phyloP scores from a whole-genome alignment of 352 stramenopile genomes.

The Globisporangium echinulatum region DNA sequence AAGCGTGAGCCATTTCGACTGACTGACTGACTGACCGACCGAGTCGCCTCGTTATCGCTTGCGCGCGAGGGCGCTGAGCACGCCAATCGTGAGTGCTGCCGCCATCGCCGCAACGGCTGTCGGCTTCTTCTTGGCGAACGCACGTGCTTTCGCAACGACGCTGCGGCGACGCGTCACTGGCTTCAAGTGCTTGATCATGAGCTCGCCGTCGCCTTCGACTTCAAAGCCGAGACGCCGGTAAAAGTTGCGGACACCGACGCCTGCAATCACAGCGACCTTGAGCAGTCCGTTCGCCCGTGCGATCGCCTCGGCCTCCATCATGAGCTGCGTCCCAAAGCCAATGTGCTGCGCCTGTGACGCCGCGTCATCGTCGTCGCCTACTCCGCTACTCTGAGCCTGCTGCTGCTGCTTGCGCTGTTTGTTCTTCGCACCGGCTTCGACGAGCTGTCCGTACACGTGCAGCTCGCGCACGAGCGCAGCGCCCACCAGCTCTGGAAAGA shows the following conservation, averaged over 20 bases:
- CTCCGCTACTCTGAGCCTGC: too few relatives aligned
- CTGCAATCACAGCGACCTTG: slow-evolving; percentile 87
- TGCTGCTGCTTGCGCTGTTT: slow-evolving; percentile 7
- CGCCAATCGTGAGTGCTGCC: slow-evolving; percentile 4
- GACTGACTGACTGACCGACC: too few relatives aligned
- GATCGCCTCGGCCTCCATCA: slow-evolving; percentile 80
- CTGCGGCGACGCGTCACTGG: neutral
- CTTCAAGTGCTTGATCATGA: slow-evolving; percentile 83
- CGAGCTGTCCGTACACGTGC: slow-evolving; percentile 88
- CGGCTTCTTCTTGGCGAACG: slow-evolving; percentile 5
- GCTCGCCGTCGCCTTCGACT: slow-evolving; percentile 75
- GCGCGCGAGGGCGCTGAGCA: slow-evolving; percentile 6
- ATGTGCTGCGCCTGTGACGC: slow-evolving; percentile 78
- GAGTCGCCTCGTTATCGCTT: slow-evolving; percentile 3
- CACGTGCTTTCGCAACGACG: slow-evolving; percentile 9
- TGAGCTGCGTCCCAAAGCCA: slow-evolving; percentile 84
- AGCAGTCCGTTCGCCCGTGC: slow-evolving; percentile 54
- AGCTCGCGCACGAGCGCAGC: slow-evolving; percentile 86
- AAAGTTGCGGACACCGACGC: slow-evolving; percentile 89
- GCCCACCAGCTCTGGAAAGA: slow-evolving; percentile 73
- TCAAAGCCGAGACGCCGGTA: slow-evolving; percentile 87
- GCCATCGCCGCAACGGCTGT: neutral
- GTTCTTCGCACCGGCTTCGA: slow-evolving; percentile 44
- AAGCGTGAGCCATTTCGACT: too few relatives aligned
- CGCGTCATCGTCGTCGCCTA: slow-evolving; percentile 15